Evolutionary conservation across 2,329 filamentous ascomycete genomes (phyloP).

Genomic region (Coniella lustricola): DNA sequence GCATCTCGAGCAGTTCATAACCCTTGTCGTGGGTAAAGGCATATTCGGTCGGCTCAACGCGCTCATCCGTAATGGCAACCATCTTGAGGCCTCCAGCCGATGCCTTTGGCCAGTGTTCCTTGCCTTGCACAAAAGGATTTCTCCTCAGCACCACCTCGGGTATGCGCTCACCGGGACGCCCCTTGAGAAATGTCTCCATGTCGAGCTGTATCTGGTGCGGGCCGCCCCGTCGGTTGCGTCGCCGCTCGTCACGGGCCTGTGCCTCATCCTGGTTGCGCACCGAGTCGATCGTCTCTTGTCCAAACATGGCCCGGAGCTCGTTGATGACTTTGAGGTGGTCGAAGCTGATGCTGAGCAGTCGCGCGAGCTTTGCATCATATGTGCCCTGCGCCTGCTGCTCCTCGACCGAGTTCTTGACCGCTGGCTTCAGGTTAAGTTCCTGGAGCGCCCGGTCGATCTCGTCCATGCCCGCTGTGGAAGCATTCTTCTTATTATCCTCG

Average conservation of each 20-base stretch:
- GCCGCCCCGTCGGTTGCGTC: conserved; percentile 31
- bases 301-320: conserved; percentile 70
- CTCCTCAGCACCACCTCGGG: conserved; percentile 65
- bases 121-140: conserved; percentile 80
- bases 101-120: conserved; percentile 77
- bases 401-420: conserved; percentile 12
- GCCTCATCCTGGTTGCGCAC: conserved; percentile 43
- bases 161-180: conserved; percentile 55
- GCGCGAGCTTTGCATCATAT: conserved; percentile 21
- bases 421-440: conserved; percentile 36
- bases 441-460: conserved; percentile 51
- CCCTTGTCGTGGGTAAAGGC: conserved; percentile 65
- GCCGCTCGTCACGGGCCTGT: conserved; percentile 30
- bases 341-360: conserved; percentile 46
- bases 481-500: conserved; percentile 11
- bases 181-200: conserved; percentile 46
- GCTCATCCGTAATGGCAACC: conserved; percentile 45
- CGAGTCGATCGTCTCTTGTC: conserved; percentile 49
- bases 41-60: conserved; percentile 61
- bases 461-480: conserved; percentile 31
- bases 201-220: conserved; percentile 33
- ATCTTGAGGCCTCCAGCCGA: conserved; percentile 79
- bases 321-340: conserved; percentile 78
- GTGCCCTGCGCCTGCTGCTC: not conserved
- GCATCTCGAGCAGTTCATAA: conserved; percentile 68